Percentiles rank a stretch among this genome's conserved stretches.
Conservation (phyloP, 352 stramenopile genomes). For the Globisporangium lucens region DNA sequence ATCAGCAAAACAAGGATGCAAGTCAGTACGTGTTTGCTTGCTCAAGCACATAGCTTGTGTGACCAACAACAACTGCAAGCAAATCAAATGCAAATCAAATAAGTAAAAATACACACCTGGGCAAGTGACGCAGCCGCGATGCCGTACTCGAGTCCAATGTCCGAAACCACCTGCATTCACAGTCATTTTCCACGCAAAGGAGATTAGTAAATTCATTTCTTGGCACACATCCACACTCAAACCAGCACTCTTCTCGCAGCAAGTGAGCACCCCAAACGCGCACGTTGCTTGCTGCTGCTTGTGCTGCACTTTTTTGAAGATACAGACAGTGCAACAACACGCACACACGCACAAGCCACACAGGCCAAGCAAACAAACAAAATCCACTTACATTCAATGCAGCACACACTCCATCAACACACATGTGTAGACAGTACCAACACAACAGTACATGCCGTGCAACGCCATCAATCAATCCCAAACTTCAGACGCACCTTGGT, state of each 20-base stretch:
- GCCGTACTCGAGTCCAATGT: conserved; percentile 23
- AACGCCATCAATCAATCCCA: not conserved
- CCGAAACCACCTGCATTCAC: conserved; percentile 18
- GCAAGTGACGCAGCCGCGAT: conserved; percentile 10
- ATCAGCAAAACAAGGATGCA: not conserved
- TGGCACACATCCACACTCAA: not conserved
- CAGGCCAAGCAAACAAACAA: too few relatives aligned
- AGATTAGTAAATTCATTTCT: not conserved
- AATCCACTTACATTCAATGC: too few relatives aligned
- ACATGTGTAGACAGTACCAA: conserved; percentile 4
- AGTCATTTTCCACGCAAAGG: not conserved
- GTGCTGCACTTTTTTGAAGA: not conserved
- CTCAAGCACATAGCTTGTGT: not conserved
- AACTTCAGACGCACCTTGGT: conserved; percentile 15
- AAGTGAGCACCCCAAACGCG: not conserved
- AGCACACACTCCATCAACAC: not conserved
- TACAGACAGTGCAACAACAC: conserved; percentile 17
- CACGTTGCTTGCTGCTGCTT: not conserved
- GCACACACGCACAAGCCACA: too few relatives aligned
- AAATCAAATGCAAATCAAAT: not conserved
- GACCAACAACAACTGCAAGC: not conserved
- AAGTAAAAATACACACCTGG: conserved; percentile 15
- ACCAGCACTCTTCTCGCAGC: not conserved
- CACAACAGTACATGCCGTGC: not conserved
- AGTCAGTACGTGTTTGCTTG: not conserved